A percentile compares a stretch with the other conserved stretches of the same genome.
phyloP scores from a whole-genome alignment of 179 eudicot genomes.

The Heliamphora pulchella region DNA sequence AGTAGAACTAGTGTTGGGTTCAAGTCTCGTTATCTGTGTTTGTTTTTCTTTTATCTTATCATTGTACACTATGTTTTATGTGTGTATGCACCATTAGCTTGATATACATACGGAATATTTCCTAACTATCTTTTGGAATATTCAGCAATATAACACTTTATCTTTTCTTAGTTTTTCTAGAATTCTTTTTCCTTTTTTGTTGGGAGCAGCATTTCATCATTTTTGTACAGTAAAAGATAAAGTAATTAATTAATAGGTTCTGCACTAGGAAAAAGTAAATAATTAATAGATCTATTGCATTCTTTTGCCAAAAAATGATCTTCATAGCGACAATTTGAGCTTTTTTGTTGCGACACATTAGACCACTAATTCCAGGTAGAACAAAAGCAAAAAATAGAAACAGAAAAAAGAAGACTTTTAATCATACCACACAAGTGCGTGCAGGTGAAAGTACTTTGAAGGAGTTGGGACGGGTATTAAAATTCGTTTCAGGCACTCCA shows the following conservation, averaged over 20 bases:
- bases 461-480: constrained; percentile 95
- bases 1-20: too few relatives aligned
- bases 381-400: not conserved
- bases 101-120: too few relatives aligned
- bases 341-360: not conserved
- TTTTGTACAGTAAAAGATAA: not conserved
- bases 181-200: too few relatives aligned
- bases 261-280: not conserved
- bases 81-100: too few relatives aligned
- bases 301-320: not conserved
- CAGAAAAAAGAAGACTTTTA: not conserved
- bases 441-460: constrained; percentile 86
- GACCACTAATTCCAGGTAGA: not conserved
- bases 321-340: not conserved
- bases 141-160: too few relatives aligned
- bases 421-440: constrained; percentile 86
- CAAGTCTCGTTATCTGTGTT: too few relatives aligned
- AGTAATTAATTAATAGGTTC: too few relatives aligned
- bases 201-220: not conserved
- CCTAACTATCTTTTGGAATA: too few relatives aligned
- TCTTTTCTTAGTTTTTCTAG: too few relatives aligned
- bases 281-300: not conserved
- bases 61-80: too few relatives aligned
- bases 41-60: too few relatives aligned
- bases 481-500: constrained; percentile 91